These are phyloP conservation scores for Margaritispora aquatica DNA, from an alignment of 495 filamentous ascomycete genomes.

Conservation along the genomic window DNA sequence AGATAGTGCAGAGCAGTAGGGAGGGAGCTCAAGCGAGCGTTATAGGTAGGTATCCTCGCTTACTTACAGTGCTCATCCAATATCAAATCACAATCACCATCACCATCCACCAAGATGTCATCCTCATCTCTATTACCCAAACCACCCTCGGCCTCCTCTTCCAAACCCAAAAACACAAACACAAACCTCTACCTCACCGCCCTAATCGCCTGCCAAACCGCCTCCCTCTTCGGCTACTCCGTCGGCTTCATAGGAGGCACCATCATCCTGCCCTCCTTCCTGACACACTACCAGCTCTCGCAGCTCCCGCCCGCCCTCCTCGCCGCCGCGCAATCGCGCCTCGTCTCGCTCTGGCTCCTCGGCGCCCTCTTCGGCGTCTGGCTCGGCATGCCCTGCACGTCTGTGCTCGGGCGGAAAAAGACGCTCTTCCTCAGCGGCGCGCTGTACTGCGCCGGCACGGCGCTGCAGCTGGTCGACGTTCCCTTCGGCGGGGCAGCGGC, in stretches of 20 bases:
- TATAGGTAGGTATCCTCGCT: too few relatives aligned
- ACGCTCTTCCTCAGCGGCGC: neutral
- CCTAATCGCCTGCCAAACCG: slow-evolving; percentile 4
- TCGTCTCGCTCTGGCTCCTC: slow-evolving; percentile 5
- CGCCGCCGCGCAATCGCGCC: slow-evolving; percentile 5
- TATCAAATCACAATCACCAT: too few relatives aligned
- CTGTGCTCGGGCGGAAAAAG: slow-evolving; percentile 1
- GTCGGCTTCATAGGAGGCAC: slow-evolving; percentile 12
- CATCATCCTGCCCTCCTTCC: slow-evolving; percentile 7
- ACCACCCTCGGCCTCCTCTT: too few relatives aligned
- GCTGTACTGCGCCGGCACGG: neutral
- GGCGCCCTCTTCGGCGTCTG: slow-evolving; percentile 7
- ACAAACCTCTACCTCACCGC: slow-evolving; percentile 1
- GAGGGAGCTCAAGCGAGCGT: too few relatives aligned
- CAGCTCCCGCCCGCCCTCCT: neutral
- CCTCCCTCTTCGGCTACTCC: slow-evolving; percentile 7
- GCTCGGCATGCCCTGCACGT: slow-evolving; percentile 7
- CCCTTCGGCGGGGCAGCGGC: too few relatives aligned
- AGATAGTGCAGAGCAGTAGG: too few relatives aligned
- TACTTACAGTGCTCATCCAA: too few relatives aligned
- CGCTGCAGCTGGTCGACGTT: neutral
- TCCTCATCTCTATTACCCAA: too few relatives aligned
- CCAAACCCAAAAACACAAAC: too few relatives aligned
- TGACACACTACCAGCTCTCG: slow-evolving; percentile 1
- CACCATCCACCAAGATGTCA: neutral